These are phyloP conservation scores for Suillus alpinus DNA, from an alignment of 768 basidiomycete species.

Conservation along the genomic window DNA sequence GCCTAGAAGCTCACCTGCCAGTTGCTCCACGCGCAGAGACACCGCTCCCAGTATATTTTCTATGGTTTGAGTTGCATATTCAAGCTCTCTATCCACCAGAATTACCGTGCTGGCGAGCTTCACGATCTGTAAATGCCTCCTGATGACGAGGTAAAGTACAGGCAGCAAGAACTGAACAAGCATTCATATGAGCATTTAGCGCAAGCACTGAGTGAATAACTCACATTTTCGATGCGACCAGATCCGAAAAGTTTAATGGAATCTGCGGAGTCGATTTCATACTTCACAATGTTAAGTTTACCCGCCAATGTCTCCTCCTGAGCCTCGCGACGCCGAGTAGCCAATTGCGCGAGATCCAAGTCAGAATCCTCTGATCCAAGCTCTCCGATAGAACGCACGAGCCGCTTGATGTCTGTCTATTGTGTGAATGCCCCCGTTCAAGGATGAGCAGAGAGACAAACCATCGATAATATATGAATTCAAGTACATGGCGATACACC, in stretches of 20 bases:
- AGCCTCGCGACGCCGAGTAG: constrained; percentile 5
- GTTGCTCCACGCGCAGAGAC: background rate
- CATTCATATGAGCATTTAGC: background rate
- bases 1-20: background rate
- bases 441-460: background rate
- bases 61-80: background rate
- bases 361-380: constrained; percentile 22
- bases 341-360: constrained; percentile 12
- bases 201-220: background rate
- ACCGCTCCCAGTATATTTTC: background rate
- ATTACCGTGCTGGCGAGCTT: constrained; percentile 22
- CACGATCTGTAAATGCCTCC: constrained; percentile 33
- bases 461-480: background rate
- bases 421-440: background rate
- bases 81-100: constrained; percentile 27
- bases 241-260: constrained; percentile 28
- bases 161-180: constrained; percentile 32
- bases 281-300: constrained; percentile 28
- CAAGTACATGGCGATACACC: constrained; percentile 25
- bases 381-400: background rate
- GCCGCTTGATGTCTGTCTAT: background rate
- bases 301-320: constrained; percentile 24
- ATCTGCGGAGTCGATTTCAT: constrained; percentile 31
- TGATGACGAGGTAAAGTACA: constrained; percentile 33
- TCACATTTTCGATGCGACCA: constrained; percentile 34